Evolutionary conservation across 2,329 filamentous ascomycete species (phyloP).

Genomic region (Alternaria metachromatica): DNA sequence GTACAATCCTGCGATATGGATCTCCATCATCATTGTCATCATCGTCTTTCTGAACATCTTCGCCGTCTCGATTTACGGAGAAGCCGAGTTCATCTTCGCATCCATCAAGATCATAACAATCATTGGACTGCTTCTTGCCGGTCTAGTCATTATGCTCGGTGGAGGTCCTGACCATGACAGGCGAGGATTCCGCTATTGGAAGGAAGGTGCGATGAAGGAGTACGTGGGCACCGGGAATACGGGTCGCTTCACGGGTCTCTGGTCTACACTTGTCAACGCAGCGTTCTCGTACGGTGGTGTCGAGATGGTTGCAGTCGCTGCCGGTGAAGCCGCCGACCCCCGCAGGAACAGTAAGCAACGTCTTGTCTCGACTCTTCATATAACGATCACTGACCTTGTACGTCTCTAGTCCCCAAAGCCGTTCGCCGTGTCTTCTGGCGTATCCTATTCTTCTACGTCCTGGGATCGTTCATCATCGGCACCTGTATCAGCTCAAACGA

Average conservation of each 20-base stretch:
- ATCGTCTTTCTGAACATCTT: slow-evolving; percentile 46
- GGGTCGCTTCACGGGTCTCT: slow-evolving; percentile 70
- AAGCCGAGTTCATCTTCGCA: slow-evolving; percentile 58
- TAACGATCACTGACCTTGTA: background rate
- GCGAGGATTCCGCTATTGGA: slow-evolving; percentile 73
- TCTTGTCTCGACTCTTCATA: slow-evolving; percentile 37
- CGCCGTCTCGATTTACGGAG: slow-evolving; percentile 50
- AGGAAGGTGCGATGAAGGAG: slow-evolving; percentile 61
- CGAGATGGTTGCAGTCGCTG: slow-evolving; percentile 48
- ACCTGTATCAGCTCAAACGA: slow-evolving; percentile 66
- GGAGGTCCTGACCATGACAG: slow-evolving; percentile 43
- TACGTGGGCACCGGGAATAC: slow-evolving; percentile 61
- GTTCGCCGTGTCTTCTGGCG: slow-evolving; percentile 62
- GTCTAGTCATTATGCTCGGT: slow-evolving; percentile 46
- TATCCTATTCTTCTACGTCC: slow-evolving; percentile 63
- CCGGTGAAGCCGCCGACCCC: slow-evolving; percentile 46
- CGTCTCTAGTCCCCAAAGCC: slow-evolving; percentile 56
- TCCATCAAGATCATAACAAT: slow-evolving; percentile 56
- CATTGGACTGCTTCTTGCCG: slow-evolving; percentile 39
- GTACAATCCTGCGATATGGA: slow-evolving; percentile 38
- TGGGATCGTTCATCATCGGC: slow-evolving; percentile 62
- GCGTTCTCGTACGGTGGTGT: slow-evolving; percentile 48
- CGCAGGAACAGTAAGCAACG: slow-evolving; percentile 46
- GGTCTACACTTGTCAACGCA: slow-evolving; percentile 62
- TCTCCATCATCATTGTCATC: slow-evolving; percentile 44